Base-by-base conservation (phyloP, 495 filamentous ascomycete species). In the Usnea hakonensis region DNA sequence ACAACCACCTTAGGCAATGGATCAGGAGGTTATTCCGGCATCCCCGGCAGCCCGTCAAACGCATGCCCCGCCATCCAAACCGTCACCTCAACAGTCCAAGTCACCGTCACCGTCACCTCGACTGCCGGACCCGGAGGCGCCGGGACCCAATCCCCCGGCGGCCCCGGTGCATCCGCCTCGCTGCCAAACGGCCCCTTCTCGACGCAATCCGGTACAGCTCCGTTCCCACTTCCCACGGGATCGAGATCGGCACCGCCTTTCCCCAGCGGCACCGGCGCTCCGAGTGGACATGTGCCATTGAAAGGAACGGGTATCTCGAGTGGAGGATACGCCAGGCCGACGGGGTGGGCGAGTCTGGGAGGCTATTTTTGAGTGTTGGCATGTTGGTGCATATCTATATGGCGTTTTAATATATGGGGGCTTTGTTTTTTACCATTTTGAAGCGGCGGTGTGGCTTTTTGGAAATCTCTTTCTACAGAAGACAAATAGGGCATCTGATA, bases 61-160 rank as follows among this genome's bases (percentile, higher is more conserved):
- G 43, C 26, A 35, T 66, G 64, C 60, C 60, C 60, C 5, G 38
- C 64, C 48, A 32, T 56, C 28, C 36, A 46, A 21, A 66, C 64
- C 3, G 61, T 59, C n/a, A 64, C 56, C 28, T 41, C 37, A 26
- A 78, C 77, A 55, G 71, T 79, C 63, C 78, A 76, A 71, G 65
- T 80, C 37, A 80, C 77, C 16, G 69, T 73, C 21, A 65, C 67
- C 6, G 69, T 62, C 16, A 61, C 43, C 28, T 46, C 43, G 17
- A 43, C 40, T 11, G 48, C 26, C 16, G 46, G 46, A 5, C 23
- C 46, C 17, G 46, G 46, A 30, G 26, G 23, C 13, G 23, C 46
- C 44, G 43, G 23, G 37, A 23, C 2, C 30, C 43, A 43, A 60
- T 0, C 58, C 44, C 33, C 26, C 41, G 14, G 43, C 28, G 33